Evolutionary conservation across 139 green algal genomes (phyloP).

Genomic region (Coelastrella sp.): DNA sequence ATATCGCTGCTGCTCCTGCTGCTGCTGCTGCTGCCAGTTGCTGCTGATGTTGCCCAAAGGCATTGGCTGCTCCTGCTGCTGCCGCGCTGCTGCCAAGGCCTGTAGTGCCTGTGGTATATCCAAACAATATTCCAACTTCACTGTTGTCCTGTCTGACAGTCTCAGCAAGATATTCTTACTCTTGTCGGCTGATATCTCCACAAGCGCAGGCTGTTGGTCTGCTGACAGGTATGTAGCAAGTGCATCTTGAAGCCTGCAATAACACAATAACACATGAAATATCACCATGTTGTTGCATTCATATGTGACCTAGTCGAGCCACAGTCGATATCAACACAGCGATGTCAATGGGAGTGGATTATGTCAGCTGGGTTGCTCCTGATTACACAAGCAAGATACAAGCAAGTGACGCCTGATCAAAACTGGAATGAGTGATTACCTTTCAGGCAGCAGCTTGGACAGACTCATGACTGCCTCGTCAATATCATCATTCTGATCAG

Average conservation of each 20-base stretch:
- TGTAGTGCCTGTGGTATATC: background rate
- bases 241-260: background rate
- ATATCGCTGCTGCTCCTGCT: background rate
- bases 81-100: background rate
- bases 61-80: background rate
- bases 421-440: background rate
- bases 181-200: conserved; percentile 75
- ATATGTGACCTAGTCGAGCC: background rate
- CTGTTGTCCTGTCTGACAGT: conserved; percentile 61
- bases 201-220: conserved; percentile 39
- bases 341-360: background rate
- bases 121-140: conserved; percentile 10
- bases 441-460: conserved; percentile 23
- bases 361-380: background rate
- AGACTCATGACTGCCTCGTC: conserved; percentile 25
- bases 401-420: background rate
- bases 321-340: background rate
- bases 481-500: background rate
- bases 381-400: background rate
- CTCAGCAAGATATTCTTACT: conserved; percentile 59
- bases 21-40: background rate
- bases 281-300: background rate
- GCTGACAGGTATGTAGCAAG: background rate
- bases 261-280: background rate
- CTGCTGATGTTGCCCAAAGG: conserved; percentile 8